A percentile compares a stretch with the other conserved stretches of the same genome.
Evolutionary conservation across 257 asterid genomes (phyloP).

Genomic region (Plantago ovata): DNA sequence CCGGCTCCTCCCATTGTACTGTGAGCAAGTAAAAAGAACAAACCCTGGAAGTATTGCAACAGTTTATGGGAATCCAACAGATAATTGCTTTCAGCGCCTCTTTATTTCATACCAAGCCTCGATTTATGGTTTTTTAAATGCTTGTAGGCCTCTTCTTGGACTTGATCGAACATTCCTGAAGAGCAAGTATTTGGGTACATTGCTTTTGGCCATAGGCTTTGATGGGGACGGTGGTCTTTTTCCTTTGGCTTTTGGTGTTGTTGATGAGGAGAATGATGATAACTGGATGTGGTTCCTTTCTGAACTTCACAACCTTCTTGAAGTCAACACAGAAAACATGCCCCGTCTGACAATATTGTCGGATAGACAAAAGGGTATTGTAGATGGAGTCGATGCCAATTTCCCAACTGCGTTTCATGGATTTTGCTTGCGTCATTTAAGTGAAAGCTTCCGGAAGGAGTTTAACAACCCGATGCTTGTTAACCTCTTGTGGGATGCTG

Average conservation of each 20-base stretch:
- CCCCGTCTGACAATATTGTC: constrained; percentile 92
- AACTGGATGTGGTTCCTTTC: constrained; percentile 99
- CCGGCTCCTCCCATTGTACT: constrained; percentile 82
- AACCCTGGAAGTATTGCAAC: constrained; percentile 90
- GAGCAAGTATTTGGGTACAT: constrained; percentile 83
- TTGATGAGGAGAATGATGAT: constrained; percentile 84
- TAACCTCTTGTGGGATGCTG: constrained; percentile 85
- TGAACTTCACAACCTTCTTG: constrained; percentile 84
- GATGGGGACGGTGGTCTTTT: constrained; percentile 93
- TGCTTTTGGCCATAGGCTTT: constrained; percentile 88
- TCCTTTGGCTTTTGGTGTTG: constrained; percentile 94
- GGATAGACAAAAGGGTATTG: constrained; percentile 78
- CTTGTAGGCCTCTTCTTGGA: constrained; percentile 93
- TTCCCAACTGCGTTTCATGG: constrained; percentile 96
- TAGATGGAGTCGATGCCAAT: constrained; percentile 81
- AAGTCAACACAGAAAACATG: constrained; percentile 87
- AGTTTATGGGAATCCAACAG: constrained; percentile 62
- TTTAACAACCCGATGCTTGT: constrained; percentile 84
- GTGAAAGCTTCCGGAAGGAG: constrained; percentile 84
- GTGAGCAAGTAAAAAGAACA: constrained; percentile 84
- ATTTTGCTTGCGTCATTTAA: constrained; percentile 88
- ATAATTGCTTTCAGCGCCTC: constrained; percentile 83
- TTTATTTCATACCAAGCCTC: constrained; percentile 90
- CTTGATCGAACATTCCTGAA: constrained; percentile 81
- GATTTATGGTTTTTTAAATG: constrained; percentile 78